Base-by-base conservation (phyloP, 257 asterid genomes). In the Petunia axillaris region DNA sequence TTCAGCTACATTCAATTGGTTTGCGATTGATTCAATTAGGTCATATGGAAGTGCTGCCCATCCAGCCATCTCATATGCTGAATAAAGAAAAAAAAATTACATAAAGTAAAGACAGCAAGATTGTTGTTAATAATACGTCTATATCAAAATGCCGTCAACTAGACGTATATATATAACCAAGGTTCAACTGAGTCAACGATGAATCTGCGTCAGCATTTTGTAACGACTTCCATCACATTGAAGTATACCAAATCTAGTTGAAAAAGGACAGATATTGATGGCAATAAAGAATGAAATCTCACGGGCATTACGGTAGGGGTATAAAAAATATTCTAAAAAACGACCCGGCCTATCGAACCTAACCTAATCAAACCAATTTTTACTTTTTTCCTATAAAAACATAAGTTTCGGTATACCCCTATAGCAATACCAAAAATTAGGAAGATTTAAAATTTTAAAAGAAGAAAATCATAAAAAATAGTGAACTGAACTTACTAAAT, bases 11-110 rank as follows among this genome's bases (percentile, higher is more conserved):
- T 64, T 54, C 70, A 85, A 74, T 35, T 53, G 70, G 59, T 65
- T 75, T 50, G 78, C 83, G 53, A 86, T 78, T 74, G 52, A 75
- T 58, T 48, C 76, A 46, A 73, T 13, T 2, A 83, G 80, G 43
- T 83, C 89, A 39, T 81, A 52, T 50, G 86, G 86, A 74, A 86
- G 83, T 46, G 74, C 38, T 8, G 83, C 80, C 88, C 88, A 85
- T 10, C 78, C 83, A 36, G 76, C 81, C 86, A 83, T 85, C 15
- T 4, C 62, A 55, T 11, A 37, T 35, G 2, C 40, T 59, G 76
- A 38, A 40, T 79, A 75, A 14, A 63, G 63, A 78, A 16, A 25
- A 37, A 16, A 1, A 76, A 25, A 25, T 25, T 25, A 25, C 25
- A 2, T 50, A 78, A 37, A 53, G 50, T 37, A 46, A 44, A 64